Conservation (phyloP, 129 eudicot species). For the Centrapalus pauciflorus region DNA sequence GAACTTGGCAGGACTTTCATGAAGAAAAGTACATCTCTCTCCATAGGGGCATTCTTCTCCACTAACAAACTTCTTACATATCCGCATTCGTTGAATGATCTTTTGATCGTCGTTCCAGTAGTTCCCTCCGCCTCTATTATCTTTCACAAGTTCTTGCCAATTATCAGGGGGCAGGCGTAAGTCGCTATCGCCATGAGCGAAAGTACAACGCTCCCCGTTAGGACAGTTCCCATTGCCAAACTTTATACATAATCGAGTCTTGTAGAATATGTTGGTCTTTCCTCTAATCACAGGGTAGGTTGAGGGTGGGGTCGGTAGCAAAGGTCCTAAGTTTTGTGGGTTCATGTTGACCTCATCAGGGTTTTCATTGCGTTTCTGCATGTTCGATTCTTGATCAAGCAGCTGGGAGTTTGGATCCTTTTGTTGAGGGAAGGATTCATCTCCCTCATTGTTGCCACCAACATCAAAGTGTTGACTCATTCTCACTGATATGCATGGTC, state of each 20-base stretch:
- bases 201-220: conserved; percentile 54
- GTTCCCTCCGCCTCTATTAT: too few species aligned
- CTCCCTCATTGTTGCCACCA: not conserved
- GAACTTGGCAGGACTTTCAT: conserved; percentile 37
- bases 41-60: conserved; percentile 65
- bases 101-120: too few species aligned
- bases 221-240: conserved; percentile 45
- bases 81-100: too few species aligned
- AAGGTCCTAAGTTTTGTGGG: not conserved
- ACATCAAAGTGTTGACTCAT: not conserved
- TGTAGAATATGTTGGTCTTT: conserved; percentile 49
- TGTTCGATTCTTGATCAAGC: too few species aligned
- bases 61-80: too few species aligned
- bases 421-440: not conserved
- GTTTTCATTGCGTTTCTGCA: too few species aligned
- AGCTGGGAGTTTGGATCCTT: not conserved
- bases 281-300: too few species aligned
- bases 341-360: not conserved
- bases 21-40: conserved; percentile 46
- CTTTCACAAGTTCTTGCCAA: conserved; percentile 52
- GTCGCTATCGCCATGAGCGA: conserved; percentile 61
- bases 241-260: conserved; percentile 48
- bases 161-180: conserved; percentile 56
- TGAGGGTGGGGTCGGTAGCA: not conserved
- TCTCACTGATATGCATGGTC: not conserved